These are phyloP conservation scores for Rhodosorus marinus DNA, from an alignment of 23 red algal genomes.

Conservation along the genomic window DNA sequence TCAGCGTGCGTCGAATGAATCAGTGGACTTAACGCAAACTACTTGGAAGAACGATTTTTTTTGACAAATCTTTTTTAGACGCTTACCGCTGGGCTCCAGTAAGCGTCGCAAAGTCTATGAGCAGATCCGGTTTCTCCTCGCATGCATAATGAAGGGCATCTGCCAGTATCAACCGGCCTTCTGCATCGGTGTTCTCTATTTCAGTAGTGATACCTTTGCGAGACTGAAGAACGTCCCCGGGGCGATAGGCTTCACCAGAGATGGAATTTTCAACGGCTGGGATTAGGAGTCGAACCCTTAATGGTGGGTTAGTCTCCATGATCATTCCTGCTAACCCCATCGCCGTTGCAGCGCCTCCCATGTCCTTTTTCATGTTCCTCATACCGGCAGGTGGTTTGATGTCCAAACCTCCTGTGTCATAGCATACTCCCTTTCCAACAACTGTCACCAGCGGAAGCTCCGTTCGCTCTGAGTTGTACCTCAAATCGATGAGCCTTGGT, in stretches of 20 bases:
- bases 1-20: too few species aligned
- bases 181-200: constrained; percentile 79
- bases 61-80: too few species aligned
- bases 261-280: constrained; percentile 78
- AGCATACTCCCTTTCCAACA: constrained; percentile 85
- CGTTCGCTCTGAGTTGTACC: constrained; percentile 14
- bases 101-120: constrained; percentile 86
- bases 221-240: constrained; percentile 70
- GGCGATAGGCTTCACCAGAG: constrained; percentile 42
- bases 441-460: constrained; percentile 15
- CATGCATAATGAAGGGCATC: constrained; percentile 79
- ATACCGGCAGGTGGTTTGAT: constrained; percentile 77
- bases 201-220: constrained; percentile 66
- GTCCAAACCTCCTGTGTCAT: constrained; percentile 75
- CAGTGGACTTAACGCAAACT: too few species aligned
- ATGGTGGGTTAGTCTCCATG: constrained; percentile 30
- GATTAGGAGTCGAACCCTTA: constrained; percentile 63
- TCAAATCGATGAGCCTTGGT: constrained; percentile 61
- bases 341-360: constrained; percentile 83
- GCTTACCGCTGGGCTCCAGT: constrained; percentile 88
- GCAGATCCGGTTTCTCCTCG: constrained; percentile 33
- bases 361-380: constrained; percentile 97
- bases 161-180: constrained; percentile 82
- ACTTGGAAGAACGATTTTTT: too few species aligned
- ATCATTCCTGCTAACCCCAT: constrained; percentile 80